These are phyloP conservation scores for Aspergillus neoniger DNA, from an alignment of 2,329 filamentous ascomycete species.

Conservation along the genomic window DNA sequence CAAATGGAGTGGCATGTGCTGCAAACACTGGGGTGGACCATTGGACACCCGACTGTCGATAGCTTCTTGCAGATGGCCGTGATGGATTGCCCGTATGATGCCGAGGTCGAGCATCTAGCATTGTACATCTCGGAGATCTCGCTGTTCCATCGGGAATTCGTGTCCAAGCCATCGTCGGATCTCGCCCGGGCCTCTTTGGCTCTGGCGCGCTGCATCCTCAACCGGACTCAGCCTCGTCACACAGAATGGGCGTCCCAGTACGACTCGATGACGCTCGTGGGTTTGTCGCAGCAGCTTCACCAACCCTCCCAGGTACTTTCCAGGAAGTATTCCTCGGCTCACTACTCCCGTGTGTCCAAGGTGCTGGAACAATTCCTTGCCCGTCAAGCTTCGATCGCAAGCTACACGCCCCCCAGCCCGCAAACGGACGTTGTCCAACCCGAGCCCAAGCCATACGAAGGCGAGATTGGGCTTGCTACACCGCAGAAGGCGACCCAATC, in stretches of 20 bases:
- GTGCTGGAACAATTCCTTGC: slow-evolving; percentile 68
- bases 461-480: slow-evolving; percentile 46
- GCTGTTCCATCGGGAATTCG: slow-evolving; percentile 94
- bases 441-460: slow-evolving; percentile 44
- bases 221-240: slow-evolving; percentile 73
- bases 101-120: slow-evolving; percentile 91
- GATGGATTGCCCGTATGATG: slow-evolving; percentile 71
- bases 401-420: slow-evolving; percentile 45
- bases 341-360: slow-evolving; percentile 65
- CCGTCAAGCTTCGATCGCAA: slow-evolving; percentile 60
- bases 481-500: slow-evolving; percentile 43
- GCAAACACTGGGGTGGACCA: slow-evolving; percentile 93
- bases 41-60: slow-evolving; percentile 94
- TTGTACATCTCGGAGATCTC: slow-evolving; percentile 93
- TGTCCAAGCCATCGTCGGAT: slow-evolving; percentile 85
- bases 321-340: slow-evolving; percentile 68
- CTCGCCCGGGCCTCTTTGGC: slow-evolving; percentile 87
- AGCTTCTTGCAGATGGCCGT: slow-evolving; percentile 88
- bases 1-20: slow-evolving; percentile 99
- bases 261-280: slow-evolving; percentile 56
- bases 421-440: slow-evolving; percentile 38
- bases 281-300: slow-evolving; percentile 65
- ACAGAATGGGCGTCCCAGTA: slow-evolving; percentile 69
- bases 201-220: slow-evolving; percentile 81
- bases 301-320: slow-evolving; percentile 68